Evolutionary conservation across 768 basidiomycete genomes (phyloP).

Genomic region (Galerina marginata): DNA sequence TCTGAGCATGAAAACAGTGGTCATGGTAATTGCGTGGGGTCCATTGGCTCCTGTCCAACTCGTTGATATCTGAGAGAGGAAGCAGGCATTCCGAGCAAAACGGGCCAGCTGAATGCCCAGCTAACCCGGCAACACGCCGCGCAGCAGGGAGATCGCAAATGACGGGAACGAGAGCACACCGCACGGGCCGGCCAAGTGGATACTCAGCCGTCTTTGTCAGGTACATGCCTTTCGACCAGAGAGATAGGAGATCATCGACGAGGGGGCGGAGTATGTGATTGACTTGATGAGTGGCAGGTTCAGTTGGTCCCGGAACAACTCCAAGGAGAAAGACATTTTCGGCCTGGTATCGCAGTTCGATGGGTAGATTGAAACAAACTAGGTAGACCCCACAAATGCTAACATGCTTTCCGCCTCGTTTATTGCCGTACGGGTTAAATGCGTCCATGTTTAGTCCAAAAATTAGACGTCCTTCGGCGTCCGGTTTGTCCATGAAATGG

Average conservation of each 20-base stretch:
- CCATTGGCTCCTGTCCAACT: constrained; percentile 28
- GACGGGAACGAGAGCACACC: constrained; percentile 33
- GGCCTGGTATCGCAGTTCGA: constrained; percentile 26
- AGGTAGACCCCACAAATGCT: constrained; percentile 34
- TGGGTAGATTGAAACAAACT: constrained; percentile 40
- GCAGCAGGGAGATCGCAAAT: constrained; percentile 40
- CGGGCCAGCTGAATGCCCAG: constrained; percentile 10
- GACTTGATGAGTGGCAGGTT: constrained; percentile 36
- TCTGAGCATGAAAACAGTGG: constrained; percentile 20
- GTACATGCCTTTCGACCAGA: constrained; percentile 37
- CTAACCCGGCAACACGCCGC: constrained; percentile 31
- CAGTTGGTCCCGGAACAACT: constrained; percentile 43
- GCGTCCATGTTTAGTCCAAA: constrained; percentile 36
- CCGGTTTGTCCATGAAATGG: constrained; percentile 22
- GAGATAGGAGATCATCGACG: constrained; percentile 36
- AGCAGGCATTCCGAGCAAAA: constrained; percentile 30
- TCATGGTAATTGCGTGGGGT: constrained; percentile 7
- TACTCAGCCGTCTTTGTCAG: constrained; percentile 24
- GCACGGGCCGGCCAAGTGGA: constrained; percentile 30
- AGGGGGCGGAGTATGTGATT: constrained; percentile 42
- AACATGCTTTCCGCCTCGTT: constrained; percentile 28
- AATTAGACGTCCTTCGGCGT: constrained; percentile 25
- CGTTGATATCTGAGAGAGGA: constrained; percentile 23
- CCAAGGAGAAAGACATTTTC: constrained; percentile 44
- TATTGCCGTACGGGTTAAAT: constrained; percentile 38